A percentile compares a stretch with the other conserved stretches of the same genome.
phyloP scores from a whole-genome alignment of 305 asterid species.

The Nicotiana rustica region DNA sequence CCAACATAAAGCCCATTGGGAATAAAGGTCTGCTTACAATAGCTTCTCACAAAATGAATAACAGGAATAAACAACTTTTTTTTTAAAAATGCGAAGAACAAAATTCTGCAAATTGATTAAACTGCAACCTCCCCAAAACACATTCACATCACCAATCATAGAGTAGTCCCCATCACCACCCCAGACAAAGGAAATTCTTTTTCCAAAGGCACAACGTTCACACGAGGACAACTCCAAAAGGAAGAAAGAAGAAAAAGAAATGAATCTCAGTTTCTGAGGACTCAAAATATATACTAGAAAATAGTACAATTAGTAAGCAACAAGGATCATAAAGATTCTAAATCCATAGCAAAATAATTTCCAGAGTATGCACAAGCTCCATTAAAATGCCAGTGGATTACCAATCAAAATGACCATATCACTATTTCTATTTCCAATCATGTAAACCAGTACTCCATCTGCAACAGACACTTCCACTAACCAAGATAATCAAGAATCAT shows the following conservation, averaged over 20 bases:
- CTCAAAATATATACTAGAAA: slow-evolving; percentile 23
- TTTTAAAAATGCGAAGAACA: not conserved
- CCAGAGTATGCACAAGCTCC: slow-evolving; percentile 8
- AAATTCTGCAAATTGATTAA: slow-evolving; percentile 24
- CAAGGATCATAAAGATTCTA: not conserved
- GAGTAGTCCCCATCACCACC: not conserved
- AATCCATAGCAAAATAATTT: not conserved
- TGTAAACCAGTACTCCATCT: slow-evolving; percentile 22
- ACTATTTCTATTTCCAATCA: slow-evolving; percentile 22
- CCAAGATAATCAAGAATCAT: slow-evolving; percentile 8
- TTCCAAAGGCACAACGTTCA: not conserved
- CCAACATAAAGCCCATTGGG: not conserved
- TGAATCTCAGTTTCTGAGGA: slow-evolving; percentile 7
- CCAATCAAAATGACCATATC: slow-evolving; percentile 17
- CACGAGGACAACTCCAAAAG: not conserved
- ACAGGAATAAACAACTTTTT: not conserved
- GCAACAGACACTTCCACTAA: slow-evolving; percentile 14
- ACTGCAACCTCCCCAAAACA: not conserved
- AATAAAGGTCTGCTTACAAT: slow-evolving; percentile 1
- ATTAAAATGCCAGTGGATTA: slow-evolving; percentile 4
- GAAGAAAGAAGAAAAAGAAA: not conserved
- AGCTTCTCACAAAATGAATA: not conserved
- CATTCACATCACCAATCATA: slow-evolving; percentile 16
- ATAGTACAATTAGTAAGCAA: slow-evolving; percentile 10
- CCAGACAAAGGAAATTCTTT: not conserved